Evolutionary conservation across 2,329 filamentous ascomycete species (phyloP).

Genomic region (Colletotrichum neosansevieriae): DNA sequence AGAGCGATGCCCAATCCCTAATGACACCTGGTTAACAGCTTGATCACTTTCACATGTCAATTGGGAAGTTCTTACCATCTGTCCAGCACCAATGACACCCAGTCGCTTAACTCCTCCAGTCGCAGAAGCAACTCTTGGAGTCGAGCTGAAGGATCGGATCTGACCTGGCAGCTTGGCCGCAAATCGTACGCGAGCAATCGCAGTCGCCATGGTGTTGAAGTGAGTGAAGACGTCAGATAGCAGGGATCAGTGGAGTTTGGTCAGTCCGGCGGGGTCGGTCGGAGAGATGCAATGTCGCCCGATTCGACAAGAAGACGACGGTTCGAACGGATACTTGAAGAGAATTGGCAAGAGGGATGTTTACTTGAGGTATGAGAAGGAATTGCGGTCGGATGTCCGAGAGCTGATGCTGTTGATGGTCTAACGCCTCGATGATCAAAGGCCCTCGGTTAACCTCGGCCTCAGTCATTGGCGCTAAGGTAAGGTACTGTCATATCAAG

Average conservation of each 20-base stretch:
- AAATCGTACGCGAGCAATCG: slow-evolving; percentile 36
- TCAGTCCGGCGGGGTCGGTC: not conserved
- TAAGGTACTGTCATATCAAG: not conserved
- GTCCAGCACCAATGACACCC: slow-evolving; percentile 93
- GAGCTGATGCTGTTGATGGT: slow-evolving; percentile 27
- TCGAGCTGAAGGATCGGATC: slow-evolving; percentile 76
- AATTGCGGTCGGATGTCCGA: slow-evolving; percentile 22
- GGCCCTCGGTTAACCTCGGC: slow-evolving; percentile 58
- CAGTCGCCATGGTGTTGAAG: slow-evolving; percentile 32
- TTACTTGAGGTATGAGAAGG: slow-evolving; percentile 22
- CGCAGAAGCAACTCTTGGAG: slow-evolving; percentile 68
- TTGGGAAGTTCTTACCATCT: slow-evolving; percentile 77
- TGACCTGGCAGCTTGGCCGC: slow-evolving; percentile 50
- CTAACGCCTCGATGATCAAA: slow-evolving; percentile 25
- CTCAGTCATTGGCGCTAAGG: slow-evolving; percentile 38
- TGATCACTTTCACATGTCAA: slow-evolving; percentile 51
- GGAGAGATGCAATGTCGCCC: not conserved
- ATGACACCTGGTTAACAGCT: slow-evolving; percentile 41
- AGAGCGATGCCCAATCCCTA: slow-evolving; percentile 96
- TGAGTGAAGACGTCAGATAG: slow-evolving; percentile 25
- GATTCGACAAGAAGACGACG: not conserved
- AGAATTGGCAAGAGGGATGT: not conserved
- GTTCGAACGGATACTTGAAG: not conserved
- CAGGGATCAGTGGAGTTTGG: slow-evolving; percentile 25
- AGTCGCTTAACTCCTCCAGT: slow-evolving; percentile 79